Evolutionary conservation across 441 rosid species (phyloP), one percentile per base, ranked within the genome.

Genomic region (Theobroma grandiflorum): DNA sequence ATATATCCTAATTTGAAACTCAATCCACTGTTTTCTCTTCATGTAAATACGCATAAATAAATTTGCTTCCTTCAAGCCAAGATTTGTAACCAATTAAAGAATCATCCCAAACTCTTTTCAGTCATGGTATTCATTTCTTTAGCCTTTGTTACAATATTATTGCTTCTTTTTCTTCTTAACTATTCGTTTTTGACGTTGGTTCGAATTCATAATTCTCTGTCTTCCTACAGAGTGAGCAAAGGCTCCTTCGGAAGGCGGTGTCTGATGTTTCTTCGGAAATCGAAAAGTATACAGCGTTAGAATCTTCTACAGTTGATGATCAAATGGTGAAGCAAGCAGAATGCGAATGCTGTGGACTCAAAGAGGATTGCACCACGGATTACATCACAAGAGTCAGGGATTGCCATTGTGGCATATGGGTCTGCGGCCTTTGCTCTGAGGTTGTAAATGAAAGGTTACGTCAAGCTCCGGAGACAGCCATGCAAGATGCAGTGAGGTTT

Each of bases 391-490:
- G 72, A 77, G 74, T 85, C 8, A 77, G 63, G 75, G 57, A 63
- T 15, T 33, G 55, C 61, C 40, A 76, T 63, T 82, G 79, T 2
- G 87, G 79, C 18, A 79, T 31, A 45, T 85, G 87, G 87, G 72
- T 85, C 3, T 79, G 87, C 43, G 87, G 87, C n/a, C 85, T 85
- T 62, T 85, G 87, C 77, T 76, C 77, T 3, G 85, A 82, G 59
- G 85, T 81, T 40, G 87, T 85, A 20, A 69, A 82, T 53, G 90
- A 84, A 63, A 89, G 71, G 50, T 58, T 85, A 2, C 22, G 14
- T 3, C 75, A 53, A 80, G 61, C 79, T 72, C 82, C 84, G 3
- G 42, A 67, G 22, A 45, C 42, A 12, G 79, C 72, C 75, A 71
- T 83, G 64, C 65, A 74, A 53, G 86, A 85, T 65, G 90, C 88